Evolutionary conservation across 495 filamentous ascomycete genomes (phyloP).

Genomic region (Diplogelasinospora grovesii): DNA sequence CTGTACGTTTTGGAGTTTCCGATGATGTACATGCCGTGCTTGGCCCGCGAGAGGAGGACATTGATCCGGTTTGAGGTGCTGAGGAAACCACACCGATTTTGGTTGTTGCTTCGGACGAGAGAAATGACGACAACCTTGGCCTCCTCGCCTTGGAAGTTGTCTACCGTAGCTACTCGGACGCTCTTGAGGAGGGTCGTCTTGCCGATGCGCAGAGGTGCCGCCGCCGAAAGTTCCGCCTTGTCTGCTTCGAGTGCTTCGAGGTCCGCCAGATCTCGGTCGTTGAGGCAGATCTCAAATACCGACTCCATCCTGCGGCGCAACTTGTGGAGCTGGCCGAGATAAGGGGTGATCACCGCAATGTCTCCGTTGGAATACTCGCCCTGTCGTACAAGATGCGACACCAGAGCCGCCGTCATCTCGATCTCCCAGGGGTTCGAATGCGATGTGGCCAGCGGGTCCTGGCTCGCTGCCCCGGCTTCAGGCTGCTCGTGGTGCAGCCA

Average conservation of each 20-base stretch:
- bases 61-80: constrained; percentile 74
- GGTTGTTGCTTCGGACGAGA: constrained; percentile 63
- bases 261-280: constrained; percentile 56
- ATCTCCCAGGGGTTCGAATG: constrained; percentile 64
- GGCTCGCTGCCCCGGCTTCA: constrained; percentile 39
- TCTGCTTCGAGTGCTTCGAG: constrained; percentile 3
- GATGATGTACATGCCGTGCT: constrained; percentile 81
- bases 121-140: constrained; percentile 79
- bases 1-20: constrained; percentile 58
- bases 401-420: constrained; percentile 56
- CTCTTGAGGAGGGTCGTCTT: constrained; percentile 37
- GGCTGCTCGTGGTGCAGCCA: constrained; percentile 64
- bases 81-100: constrained; percentile 57
- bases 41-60: constrained; percentile 64
- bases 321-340: constrained; percentile 63
- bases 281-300: constrained; percentile 52
- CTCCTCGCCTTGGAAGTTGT: constrained; percentile 83
- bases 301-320: constrained; percentile 42
- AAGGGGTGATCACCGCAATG: constrained; percentile 76
- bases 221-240: too few species aligned
- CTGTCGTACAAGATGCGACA: constrained; percentile 52
- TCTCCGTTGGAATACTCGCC: constrained; percentile 38
- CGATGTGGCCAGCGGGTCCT: constrained; percentile 43
- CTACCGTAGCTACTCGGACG: constrained; percentile 71
- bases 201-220: too few species aligned